Percentiles rank a stretch among this genome's conserved stretches.
Conservation (phyloP, 345 rosid species). For the Citrus unshiu region DNA sequence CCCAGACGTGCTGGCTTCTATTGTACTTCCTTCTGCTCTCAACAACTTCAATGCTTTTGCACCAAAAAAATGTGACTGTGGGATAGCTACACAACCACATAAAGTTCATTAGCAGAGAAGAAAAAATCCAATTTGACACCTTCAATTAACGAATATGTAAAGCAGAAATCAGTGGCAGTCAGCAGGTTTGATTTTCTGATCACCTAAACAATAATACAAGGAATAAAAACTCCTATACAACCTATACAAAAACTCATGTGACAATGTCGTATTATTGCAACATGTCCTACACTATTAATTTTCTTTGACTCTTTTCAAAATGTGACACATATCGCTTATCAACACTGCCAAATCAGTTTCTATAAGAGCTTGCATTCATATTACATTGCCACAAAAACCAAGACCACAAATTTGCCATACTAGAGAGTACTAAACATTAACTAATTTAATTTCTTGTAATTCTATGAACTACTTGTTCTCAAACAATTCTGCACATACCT, state of each 20-base stretch:
- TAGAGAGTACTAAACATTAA: not conserved
- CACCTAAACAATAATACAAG: not conserved
- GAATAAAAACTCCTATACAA: too few relatives aligned
- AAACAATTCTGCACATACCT: not conserved
- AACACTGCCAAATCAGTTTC: too few relatives aligned
- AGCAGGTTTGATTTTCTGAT: not conserved
- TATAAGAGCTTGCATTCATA: too few relatives aligned
- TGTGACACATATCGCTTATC: not conserved
- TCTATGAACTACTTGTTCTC: not conserved
- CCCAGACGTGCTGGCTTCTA: slow-evolving; percentile 15
- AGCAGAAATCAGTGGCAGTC: not conserved
- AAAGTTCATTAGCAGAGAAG: slow-evolving; percentile 6
- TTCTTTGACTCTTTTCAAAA: not conserved
- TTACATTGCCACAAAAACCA: not conserved
- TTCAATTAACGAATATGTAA: not conserved
- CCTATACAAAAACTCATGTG: not conserved
- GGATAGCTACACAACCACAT: slow-evolving; percentile 24
- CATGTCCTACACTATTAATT: not conserved
- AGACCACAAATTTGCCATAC: not conserved
- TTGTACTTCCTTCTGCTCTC: slow-evolving; percentile 7
- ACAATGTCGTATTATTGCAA: not conserved
- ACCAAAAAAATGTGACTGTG: slow-evolving; percentile 32
- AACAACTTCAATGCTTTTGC: slow-evolving; percentile 16
- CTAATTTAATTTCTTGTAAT: not conserved
- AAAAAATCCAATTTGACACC: not conserved